phyloP scores from a whole-genome alignment of 2,329 filamentous ascomycete species.

The Cladosporium sp. region DNA sequence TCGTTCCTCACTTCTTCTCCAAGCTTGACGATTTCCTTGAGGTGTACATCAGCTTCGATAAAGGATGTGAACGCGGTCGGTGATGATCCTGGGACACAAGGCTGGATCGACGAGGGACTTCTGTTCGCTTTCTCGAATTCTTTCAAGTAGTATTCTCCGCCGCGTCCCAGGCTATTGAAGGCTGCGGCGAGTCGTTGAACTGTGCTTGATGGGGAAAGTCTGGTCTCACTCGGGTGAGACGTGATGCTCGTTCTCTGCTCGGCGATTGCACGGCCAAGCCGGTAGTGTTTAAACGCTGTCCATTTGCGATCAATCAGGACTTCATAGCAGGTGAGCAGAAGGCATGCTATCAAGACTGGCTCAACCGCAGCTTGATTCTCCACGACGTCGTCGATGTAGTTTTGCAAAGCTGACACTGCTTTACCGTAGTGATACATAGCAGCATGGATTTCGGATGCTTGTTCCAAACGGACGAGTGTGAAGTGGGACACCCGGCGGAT shows the following conservation, averaged over 20 bases:
- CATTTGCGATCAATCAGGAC: conserved; percentile 8
- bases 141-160: conserved; percentile 9
- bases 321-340: conserved; percentile 13
- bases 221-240: not conserved
- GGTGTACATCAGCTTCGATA: conserved; percentile 6
- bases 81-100: not conserved
- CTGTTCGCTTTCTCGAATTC: not conserved
- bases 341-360: conserved; percentile 11
- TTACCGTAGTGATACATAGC: conserved; percentile 8
- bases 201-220: not conserved
- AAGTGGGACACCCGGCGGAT: not conserved
- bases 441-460: not conserved
- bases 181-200: not conserved
- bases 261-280: conserved; percentile 3
- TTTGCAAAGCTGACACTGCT: conserved; percentile 3
- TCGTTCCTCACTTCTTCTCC: not conserved
- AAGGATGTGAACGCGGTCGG: not conserved
- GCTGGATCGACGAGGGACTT: not conserved
- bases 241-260: not conserved
- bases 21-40: not conserved
- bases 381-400: not conserved
- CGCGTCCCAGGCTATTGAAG: not conserved
- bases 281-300: conserved; percentile 1
- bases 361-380: not conserved
- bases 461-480: not conserved